phyloP scores from a whole-genome alignment of 1,139 yeast genomes.

The Candida tetrigidarum region DNA sequence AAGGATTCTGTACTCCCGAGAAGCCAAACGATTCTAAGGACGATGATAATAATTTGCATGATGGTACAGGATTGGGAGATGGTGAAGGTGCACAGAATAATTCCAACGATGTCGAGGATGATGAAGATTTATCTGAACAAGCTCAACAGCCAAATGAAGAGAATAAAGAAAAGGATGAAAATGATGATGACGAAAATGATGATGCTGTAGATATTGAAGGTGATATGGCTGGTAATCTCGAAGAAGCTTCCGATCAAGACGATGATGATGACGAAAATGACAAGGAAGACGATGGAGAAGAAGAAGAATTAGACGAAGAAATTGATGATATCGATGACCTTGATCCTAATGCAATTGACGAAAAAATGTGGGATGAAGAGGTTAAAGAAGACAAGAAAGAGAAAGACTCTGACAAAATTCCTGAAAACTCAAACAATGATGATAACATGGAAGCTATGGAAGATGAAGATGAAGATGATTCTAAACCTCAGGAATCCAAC shows the following conservation, averaged over 20 bases:
- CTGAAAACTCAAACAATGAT: slow-evolving; percentile 55
- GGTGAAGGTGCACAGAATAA: slow-evolving; percentile 85
- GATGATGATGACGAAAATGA: slow-evolving; percentile 62
- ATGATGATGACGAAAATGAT: slow-evolving; percentile 58
- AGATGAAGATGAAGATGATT: slow-evolving; percentile 44
- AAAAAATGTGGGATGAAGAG: slow-evolving; percentile 99
- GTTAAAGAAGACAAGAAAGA: slow-evolving; percentile 75
- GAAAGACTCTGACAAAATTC: slow-evolving; percentile 70
- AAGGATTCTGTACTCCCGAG: slow-evolving; percentile 95
- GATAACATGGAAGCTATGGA: slow-evolving; percentile 71
- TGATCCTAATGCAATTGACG: slow-evolving; percentile 96
- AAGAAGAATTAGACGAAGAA: slow-evolving; percentile 82
- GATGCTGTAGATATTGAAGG: slow-evolving; percentile 95
- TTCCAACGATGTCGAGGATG: slow-evolving; percentile 88
- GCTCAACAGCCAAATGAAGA: slow-evolving; percentile 87
- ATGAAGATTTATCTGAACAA: slow-evolving; percentile 87
- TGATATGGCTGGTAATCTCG: slow-evolving; percentile 94
- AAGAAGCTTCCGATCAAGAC: slow-evolving; percentile 76
- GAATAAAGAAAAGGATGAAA: slow-evolving; percentile 63
- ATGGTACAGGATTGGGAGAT: slow-evolving; percentile 97
- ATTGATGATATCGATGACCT: slow-evolving; percentile 87
- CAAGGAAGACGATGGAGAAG: slow-evolving; percentile 52
- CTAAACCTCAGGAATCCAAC: slow-evolving; percentile 29
- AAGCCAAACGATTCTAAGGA: slow-evolving; percentile 72
- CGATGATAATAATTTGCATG: slow-evolving; percentile 60